Evolutionary conservation across 768 basidiomycete genomes (phyloP).

Genomic region (Phanerodontia chrysosporium): DNA sequence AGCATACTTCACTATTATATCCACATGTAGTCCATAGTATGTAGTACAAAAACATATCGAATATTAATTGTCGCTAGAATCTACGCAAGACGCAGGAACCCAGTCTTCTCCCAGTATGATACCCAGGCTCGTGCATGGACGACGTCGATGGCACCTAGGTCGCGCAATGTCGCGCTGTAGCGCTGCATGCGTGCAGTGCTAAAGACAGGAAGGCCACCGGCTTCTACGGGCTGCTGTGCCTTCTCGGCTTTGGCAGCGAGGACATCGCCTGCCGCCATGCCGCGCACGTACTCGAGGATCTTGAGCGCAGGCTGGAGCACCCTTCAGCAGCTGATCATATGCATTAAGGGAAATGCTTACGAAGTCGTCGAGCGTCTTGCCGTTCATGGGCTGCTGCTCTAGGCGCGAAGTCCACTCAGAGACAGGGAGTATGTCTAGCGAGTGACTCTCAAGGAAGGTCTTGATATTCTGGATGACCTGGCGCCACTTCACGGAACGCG

Average conservation of each 20-base stretch:
- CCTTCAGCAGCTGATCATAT: not conserved
- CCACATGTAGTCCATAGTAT: not conserved
- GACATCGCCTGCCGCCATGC: not conserved
- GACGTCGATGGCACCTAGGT: not conserved
- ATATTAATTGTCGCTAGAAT: not conserved
- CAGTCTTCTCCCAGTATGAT: not conserved
- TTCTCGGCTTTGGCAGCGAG: not conserved
- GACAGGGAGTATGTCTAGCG: conserved; percentile 17
- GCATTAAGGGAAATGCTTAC: conserved; percentile 1
- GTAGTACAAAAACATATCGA: not conserved
- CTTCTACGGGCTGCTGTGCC: not conserved
- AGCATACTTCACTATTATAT: not conserved
- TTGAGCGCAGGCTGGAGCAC: conserved; percentile 11
- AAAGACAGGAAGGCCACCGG: not conserved
- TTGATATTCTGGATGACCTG: not conserved
- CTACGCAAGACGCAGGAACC: not conserved
- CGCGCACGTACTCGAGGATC: conserved; percentile 2
- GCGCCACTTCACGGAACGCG: conserved; percentile 29
- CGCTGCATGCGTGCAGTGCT: not conserved
- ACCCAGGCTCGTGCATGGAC: conserved; percentile 2
- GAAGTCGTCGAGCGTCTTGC: conserved; percentile 3
- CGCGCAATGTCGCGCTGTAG: not conserved
- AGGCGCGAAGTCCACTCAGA: not conserved
- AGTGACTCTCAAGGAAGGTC: not conserved
- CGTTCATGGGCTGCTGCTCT: conserved; percentile 1